Conservation (phyloP, 2,329 filamentous ascomycete species). For the Tolypocladium ovalisporum region DNA sequence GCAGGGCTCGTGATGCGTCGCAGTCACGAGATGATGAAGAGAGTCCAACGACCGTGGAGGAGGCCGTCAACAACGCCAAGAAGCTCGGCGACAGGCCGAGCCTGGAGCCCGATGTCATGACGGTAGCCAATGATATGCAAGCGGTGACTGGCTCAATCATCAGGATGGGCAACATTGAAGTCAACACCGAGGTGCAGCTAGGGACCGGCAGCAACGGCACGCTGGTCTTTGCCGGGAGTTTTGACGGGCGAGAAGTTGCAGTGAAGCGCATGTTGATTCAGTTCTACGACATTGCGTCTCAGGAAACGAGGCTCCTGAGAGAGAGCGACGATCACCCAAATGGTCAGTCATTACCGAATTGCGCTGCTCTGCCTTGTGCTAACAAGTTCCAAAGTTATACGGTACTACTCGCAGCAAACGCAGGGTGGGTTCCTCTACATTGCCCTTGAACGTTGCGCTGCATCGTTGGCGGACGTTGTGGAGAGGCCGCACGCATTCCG, state of each 20-base stretch:
- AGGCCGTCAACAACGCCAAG: slow-evolving; percentile 48
- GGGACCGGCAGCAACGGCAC: slow-evolving; percentile 92
- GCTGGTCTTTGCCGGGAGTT: slow-evolving; percentile 87
- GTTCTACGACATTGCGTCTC: slow-evolving; percentile 89
- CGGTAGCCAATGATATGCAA: slow-evolving; percentile 44
- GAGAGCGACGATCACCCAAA: slow-evolving; percentile 95
- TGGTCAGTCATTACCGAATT: slow-evolving; percentile 29
- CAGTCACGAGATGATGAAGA: slow-evolving; percentile 37
- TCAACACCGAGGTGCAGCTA: slow-evolving; percentile 51
- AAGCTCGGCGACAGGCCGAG: slow-evolving; percentile 41
- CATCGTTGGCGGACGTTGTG: slow-evolving; percentile 84
- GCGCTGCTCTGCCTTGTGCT: background rate
- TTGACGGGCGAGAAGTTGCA: slow-evolving; percentile 84
- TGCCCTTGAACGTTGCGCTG: slow-evolving; percentile 85
- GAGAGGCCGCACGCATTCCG: slow-evolving; percentile 60
- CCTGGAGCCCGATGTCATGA: slow-evolving; percentile 52
- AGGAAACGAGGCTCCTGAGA: slow-evolving; percentile 80
- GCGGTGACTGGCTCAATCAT: slow-evolving; percentile 49
- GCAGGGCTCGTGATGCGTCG: slow-evolving; percentile 41
- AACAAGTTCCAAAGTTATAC: slow-evolving; percentile 54
- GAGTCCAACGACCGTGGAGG: slow-evolving; percentile 42
- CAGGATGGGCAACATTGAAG: slow-evolving; percentile 52
- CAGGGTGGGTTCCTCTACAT: slow-evolving; percentile 92
- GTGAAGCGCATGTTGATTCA: slow-evolving; percentile 96
- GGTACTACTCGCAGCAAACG: slow-evolving; percentile 87